Conservation (phyloP, 2,329 filamentous ascomycete genomes). For the Uncinocarpus reesii region DNA sequence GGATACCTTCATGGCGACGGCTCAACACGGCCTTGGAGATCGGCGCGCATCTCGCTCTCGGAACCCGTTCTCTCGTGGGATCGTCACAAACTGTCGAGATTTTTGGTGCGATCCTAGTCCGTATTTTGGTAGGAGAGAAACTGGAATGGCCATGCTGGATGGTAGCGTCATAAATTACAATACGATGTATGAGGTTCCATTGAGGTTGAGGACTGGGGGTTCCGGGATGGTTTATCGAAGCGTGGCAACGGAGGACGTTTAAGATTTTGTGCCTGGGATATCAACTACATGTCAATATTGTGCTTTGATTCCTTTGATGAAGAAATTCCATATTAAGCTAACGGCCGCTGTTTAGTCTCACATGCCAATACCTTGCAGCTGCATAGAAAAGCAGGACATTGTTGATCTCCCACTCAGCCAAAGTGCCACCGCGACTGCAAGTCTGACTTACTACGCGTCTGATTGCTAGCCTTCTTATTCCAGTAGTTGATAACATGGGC, state of each 20-base stretch:
- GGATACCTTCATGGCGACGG: conserved; percentile 87
- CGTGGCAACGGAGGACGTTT: conserved; percentile 31
- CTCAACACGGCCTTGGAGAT: conserved; percentile 58
- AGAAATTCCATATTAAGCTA: no score
- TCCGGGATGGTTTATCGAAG: conserved; percentile 50
- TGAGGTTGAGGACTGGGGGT: conserved; percentile 48
- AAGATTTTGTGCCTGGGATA: not conserved
- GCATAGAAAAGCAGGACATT: no score
- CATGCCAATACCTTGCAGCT: no score
- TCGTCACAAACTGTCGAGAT: conserved; percentile 83
- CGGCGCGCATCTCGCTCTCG: conserved; percentile 42
- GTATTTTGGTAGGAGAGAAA: conserved; percentile 63
- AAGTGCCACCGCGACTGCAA: no score
- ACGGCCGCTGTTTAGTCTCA: no score
- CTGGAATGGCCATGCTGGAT: conserved; percentile 63
- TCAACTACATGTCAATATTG: no score
- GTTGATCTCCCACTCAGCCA: no score
- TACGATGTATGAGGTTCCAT: conserved; percentile 75
- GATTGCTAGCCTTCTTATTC: no score
- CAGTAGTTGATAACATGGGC: no score
- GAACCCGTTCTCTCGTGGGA: conserved; percentile 78
- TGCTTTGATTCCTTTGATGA: no score
- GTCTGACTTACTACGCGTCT: no score
- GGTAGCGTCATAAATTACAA: conserved; percentile 79
- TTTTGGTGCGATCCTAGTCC: conserved; percentile 92